Conservation (phyloP, 2,329 filamentous ascomycete species). For the Aschersonia sp. region DNA sequence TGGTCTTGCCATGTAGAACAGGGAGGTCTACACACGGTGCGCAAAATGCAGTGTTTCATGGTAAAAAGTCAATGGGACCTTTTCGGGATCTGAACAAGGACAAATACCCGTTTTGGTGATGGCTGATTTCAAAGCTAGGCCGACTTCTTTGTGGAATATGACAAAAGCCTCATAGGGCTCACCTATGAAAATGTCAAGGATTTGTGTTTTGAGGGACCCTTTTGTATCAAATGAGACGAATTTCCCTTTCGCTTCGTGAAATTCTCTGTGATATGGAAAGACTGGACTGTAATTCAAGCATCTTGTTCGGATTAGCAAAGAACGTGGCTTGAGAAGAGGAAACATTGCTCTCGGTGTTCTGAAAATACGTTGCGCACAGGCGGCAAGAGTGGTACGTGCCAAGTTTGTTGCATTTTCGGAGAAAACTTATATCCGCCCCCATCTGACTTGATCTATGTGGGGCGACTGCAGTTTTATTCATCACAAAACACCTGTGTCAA, state of each 20-base stretch:
- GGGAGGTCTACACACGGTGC: background rate
- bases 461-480: too few species aligned
- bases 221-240: slow-evolving; percentile 2
- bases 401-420: too few species aligned
- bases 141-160: slow-evolving; percentile 4
- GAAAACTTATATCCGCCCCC: too few species aligned
- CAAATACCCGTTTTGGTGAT: slow-evolving; percentile 1
- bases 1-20: background rate
- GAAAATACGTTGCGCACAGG: background rate
- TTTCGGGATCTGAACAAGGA: slow-evolving; percentile 4
- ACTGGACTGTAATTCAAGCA: background rate
- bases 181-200: slow-evolving; percentile 5
- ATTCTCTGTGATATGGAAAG: background rate
- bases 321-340: background rate
- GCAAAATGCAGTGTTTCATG: slow-evolving; percentile 5
- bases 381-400: background rate
- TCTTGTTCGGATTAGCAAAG: background rate
- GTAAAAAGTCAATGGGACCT: slow-evolving; percentile 3
- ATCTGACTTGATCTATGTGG: too few species aligned
- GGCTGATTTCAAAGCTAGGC: slow-evolving; percentile 2
- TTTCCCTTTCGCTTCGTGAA: slow-evolving; percentile 6
- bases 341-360: slow-evolving; percentile 1
- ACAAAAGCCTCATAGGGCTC: slow-evolving; percentile 5
- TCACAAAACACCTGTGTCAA: too few species aligned
- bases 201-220: slow-evolving; percentile 3